Evolutionary conservation across 805 yeast genomes (phyloP).

Genomic region (Wickerhamiella cacticola): DNA sequence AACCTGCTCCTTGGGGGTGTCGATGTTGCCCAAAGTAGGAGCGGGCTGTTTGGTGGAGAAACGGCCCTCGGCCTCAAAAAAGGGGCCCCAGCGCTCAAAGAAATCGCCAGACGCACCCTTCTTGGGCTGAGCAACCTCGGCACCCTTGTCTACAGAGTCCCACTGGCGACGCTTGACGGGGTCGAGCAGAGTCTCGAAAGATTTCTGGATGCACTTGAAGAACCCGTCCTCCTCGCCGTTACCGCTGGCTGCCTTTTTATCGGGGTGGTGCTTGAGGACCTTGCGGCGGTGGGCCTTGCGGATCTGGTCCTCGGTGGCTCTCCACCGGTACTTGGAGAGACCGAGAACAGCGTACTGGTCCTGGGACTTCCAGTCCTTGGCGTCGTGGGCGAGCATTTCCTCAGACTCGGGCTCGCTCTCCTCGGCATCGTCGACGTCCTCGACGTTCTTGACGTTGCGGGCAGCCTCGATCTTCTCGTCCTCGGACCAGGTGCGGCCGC

Average conservation of each 20-base stretch:
- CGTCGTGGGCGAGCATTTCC: slow-evolving; percentile 75
- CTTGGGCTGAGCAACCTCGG: slow-evolving; percentile 72
- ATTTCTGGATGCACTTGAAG: slow-evolving; percentile 96
- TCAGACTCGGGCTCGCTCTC: slow-evolving; percentile 59
- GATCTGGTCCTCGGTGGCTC: slow-evolving; percentile 83
- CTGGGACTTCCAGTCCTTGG: slow-evolving; percentile 96
- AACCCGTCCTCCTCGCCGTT: slow-evolving; percentile 79
- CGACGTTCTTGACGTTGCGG: slow-evolving; percentile 62
- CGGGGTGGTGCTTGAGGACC: slow-evolving; percentile 96
- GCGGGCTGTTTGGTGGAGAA: slow-evolving; percentile 87
- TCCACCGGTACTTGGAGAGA: slow-evolving; percentile 77
- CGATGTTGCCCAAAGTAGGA: slow-evolving; percentile 61
- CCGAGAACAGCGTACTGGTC: slow-evolving; percentile 96
- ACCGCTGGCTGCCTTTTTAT: slow-evolving; percentile 87
- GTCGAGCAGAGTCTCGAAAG: slow-evolving; percentile 81
- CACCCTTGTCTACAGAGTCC: slow-evolving; percentile 87
- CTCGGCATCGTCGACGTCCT: slow-evolving; percentile 39
- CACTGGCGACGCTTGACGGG: slow-evolving; percentile 79
- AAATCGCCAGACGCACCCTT: slow-evolving; percentile 59
- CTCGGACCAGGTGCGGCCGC: slow-evolving; percentile 98
- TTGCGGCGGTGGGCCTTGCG: slow-evolving; percentile 95
- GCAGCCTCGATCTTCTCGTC: slow-evolving; percentile 89
- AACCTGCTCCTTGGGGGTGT: slow-evolving; percentile 64
- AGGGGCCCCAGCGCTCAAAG: slow-evolving; percentile 85
- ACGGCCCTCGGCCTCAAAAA: slow-evolving; percentile 80